Evolutionary conservation across 2,329 filamentous ascomycete genomes (phyloP), one percentile per base, ranked within the genome.

Genomic region (Calonectria crousiana): DNA sequence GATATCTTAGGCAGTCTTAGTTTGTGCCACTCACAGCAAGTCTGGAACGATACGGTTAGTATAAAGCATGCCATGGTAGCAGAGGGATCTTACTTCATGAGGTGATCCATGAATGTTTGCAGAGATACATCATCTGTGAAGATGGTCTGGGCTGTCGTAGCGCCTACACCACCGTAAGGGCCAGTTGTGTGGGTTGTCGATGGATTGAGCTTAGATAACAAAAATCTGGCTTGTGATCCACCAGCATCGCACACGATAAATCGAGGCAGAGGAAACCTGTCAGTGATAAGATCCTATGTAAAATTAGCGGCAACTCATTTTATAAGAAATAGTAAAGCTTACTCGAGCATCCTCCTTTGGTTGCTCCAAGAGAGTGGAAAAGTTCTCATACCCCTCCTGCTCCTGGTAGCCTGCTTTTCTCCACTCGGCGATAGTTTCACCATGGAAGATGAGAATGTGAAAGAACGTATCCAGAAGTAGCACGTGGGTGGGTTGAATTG

Each of bases 201-300:
- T 0, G 97, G 97, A 86, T 99, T 99, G 74, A 99, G 92, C 88
- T 99, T 99, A 51, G 95, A 98, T 56, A 99, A 89, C 72, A 99
- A 87, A 91, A 99, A 99, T 87, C 97, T 95, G 67, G 97, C 97
- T 84, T 99, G 97, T 0, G 97, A 98, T 69, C 97, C 97, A 78
- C 97, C 97, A n/a, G 96, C 96, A 84, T 99, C 97, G 82, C 97
- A 99, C 68, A 99, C 95, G 82, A 99, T 98, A 88, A 99, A 99
- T 74, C 97, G 95, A 26, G 97, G 97, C 6, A 99, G 91, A n/a
- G 97, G 97, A 88, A 99, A 99, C 66, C 97, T 95, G 81, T 99
- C 97, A 77, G 96, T 95, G 80, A 99, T 98, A 34, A 99, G 92
- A 84, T 99, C 97, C 94, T 97, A 80, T 26, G 67, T 13, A 82